Evolutionary conservation across 2,329 filamentous ascomycete species (phyloP), one percentile per base, ranked within the genome.

Genomic region (Venturia carpophila): DNA sequence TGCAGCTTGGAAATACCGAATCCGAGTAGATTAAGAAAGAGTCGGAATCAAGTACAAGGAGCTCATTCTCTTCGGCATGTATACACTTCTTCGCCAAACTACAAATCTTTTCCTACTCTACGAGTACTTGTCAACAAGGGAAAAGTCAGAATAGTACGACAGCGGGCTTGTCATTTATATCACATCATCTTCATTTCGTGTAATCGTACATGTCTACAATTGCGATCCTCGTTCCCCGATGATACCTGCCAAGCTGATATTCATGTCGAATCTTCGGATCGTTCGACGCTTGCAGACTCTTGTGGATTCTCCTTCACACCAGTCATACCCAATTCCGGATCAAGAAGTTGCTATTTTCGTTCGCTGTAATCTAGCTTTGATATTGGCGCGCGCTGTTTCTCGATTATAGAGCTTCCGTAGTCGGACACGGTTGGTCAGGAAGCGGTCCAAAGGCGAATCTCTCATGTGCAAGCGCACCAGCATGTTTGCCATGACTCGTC

Each of bases 401-500:
- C 21, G 47, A 11, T 52, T 21, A 37, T 58, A 58, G 2, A 58
- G 30, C 30, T 21, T 37, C 13, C 52, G 52, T 37, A 58, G 11
- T n/a, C 52, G 52, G 19, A 37, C 30, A 19, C 30, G 52, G 30
- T 37, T 58, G 52, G 15, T 37, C 17, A 58, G 27, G 6, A 58
- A 58, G 15, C 30, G 52, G 9, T 58, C 7, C 27, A 37, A n/a
- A 19, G 30, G 27, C 19, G 10, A n/a, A 24, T 37, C 52, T 24
- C 6, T 37, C 52, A 37, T 37, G 17, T 58, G 30, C 52, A 58
- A 37, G 30, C 52, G 52, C 27, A 58, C 30, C 52, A 58, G n/a
- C 52, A 37, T 58, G 11, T 58, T 58, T 24, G 52, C 19, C 52
- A 58, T 58, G 15, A 58, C 52, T 58, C 52, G 30, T n/a, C 52